Base-by-base conservation (phyloP, 2,329 filamentous ascomycete genomes). In the Furcasterigmium sp. region DNA sequence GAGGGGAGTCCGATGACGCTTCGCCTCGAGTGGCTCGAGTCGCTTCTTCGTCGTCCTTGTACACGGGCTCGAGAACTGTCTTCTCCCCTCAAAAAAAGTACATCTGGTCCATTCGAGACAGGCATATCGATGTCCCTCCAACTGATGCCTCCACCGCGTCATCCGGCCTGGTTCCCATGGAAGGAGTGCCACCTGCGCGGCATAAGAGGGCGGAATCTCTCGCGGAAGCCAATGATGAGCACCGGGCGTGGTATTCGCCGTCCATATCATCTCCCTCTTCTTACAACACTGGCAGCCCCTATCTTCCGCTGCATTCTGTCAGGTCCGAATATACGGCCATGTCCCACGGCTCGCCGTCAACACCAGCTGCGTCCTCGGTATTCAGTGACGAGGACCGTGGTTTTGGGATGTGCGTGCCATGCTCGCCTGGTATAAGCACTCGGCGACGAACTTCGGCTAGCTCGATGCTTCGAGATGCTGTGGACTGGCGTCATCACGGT, bases 391-490 rank as follows among this genome's bases (percentile, higher is more conserved):
- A 64, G 38, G 63, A 64, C 23, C 49, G 54, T 23, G 52, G 55
- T 11, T 50, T 57, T 42, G 45, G 47, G 21, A 42, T 49, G 30
- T 45, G 55, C 25, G 44, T 44, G 5, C 47, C 54, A 13, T 37
- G 50, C 20, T 51, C 54, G 37, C 43, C 49, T 37, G 40, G 41
- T 20, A 56, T 55, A 14, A 52, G 58, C 18, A 50, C 50, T 4
- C 51, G 58, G 37, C 58, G 57, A 39, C 58, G 79, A 14, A 65
- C 87, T 18, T 85, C 82, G 8, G 81, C 87, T 25, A 79, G 78
- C 52, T 85, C 82, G 11, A 61, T 87, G 8, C 63, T 87, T 5
- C 75, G 75, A 3, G 70, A 75, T 14, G 68, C 75, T 15, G 64
- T 71, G 65, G 67, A 7, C 54, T 55, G 5, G 47, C 49, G 28